A percentile compares a stretch with the other conserved stretches of the same genome.
Evolutionary conservation across 176 grass and related monocot species (phyloP).

Genomic region (Cenchrus fungigraminus): DNA sequence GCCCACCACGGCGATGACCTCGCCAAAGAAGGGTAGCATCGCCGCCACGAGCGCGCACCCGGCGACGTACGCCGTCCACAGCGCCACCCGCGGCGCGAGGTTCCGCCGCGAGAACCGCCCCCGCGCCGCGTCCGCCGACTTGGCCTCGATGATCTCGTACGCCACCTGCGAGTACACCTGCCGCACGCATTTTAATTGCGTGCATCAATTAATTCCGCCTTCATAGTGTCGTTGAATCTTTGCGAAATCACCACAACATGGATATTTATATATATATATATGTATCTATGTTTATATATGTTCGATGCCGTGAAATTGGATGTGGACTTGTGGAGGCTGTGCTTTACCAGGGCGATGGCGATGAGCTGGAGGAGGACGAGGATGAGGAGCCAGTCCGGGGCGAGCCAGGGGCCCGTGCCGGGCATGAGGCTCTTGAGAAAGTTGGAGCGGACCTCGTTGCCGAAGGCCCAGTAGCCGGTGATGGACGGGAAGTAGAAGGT

Average conservation of each 20-base stretch:
- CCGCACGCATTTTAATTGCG: too few species aligned
- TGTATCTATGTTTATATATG: too few species aligned
- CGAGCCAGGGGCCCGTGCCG: conserved; percentile 60
- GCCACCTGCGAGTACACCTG: conserved; percentile 92
- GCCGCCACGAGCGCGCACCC: conserved; percentile 68
- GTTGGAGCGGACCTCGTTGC: conserved; percentile 65
- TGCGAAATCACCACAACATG: too few species aligned
- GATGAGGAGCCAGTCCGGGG: conserved; percentile 73
- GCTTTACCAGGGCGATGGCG: conserved; percentile 71
- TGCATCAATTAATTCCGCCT: too few species aligned
- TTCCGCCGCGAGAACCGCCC: conserved; percentile 75
- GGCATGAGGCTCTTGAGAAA: conserved; percentile 74
- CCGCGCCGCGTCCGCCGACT: conserved; percentile 58
- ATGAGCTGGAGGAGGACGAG: conserved; percentile 84
- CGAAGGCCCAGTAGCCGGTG: conserved; percentile 83
- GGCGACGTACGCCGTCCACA: conserved; percentile 65
- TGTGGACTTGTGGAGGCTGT: too few species aligned
- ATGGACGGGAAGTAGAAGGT: conserved; percentile 72
- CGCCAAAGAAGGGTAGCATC: conserved; percentile 91
- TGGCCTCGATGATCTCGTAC: conserved; percentile 90
- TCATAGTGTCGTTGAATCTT: too few species aligned
- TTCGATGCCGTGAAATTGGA: too few species aligned
- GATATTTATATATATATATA: too few species aligned
- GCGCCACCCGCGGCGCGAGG: conserved; percentile 56
- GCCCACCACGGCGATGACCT: conserved; percentile 69